Evolutionary conservation across 768 basidiomycete species (phyloP).

Genomic region (Russula sp.): DNA sequence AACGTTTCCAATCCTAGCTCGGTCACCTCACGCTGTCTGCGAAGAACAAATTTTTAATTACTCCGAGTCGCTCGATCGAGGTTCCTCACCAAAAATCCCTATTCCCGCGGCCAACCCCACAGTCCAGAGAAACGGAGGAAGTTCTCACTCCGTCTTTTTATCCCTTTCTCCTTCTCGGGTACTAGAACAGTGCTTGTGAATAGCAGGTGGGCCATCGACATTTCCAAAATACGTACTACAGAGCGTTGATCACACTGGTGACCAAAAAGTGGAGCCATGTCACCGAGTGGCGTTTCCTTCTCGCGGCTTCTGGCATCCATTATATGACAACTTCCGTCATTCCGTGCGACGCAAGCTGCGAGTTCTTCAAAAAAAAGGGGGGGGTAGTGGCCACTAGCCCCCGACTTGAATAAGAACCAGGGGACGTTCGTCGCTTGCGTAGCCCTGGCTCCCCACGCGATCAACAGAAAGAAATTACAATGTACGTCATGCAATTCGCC

Average conservation of each 20-base stretch:
- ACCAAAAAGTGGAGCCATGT: constrained; percentile 2
- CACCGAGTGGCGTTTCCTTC: constrained; percentile 2
- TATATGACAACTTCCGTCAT: neutral
- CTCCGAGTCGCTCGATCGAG: neutral
- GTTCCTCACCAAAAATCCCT: neutral
- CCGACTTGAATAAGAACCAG: neutral
- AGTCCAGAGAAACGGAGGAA: neutral
- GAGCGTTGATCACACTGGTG: constrained; percentile 1
- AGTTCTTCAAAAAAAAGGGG: neutral
- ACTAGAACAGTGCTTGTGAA: neutral
- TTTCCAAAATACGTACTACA: neutral
- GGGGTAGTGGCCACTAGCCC: neutral
- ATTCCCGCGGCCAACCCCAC: neutral
- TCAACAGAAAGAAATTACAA: neutral
- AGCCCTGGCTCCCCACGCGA: neutral
- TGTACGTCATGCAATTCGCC: neutral
- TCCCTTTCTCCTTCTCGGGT: neutral
- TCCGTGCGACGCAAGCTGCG: neutral
- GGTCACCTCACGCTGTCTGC: neutral
- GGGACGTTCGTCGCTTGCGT: neutral
- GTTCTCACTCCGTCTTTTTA: neutral
- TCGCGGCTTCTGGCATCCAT: neutral
- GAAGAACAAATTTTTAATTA: too few species aligned
- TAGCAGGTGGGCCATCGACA: neutral
- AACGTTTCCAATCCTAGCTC: neutral